Percentiles rank a stretch among this genome's conserved stretches.
phyloP scores from a whole-genome alignment of 805 yeast species.

The Tanozyma kutaoensis region DNA sequence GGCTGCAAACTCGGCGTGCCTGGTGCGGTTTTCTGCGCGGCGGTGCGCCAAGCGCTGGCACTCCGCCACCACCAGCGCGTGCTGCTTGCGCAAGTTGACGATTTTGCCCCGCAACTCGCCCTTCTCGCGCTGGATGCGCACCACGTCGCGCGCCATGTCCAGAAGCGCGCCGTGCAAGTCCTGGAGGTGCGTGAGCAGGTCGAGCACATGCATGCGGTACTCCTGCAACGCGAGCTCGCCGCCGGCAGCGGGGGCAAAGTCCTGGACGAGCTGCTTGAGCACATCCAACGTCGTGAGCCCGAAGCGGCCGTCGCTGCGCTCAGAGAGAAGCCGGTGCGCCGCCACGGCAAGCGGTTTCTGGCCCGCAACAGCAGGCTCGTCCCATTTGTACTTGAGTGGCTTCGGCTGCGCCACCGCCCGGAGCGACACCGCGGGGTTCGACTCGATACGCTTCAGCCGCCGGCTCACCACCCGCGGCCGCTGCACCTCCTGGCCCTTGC shows the following conservation, averaged over 20 bases:
- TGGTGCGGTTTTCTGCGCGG: too few species aligned
- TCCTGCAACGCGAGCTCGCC: slow-evolving; percentile 14
- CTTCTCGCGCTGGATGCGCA: slow-evolving; percentile 16
- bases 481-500: slow-evolving; percentile 3
- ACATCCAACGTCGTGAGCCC: slow-evolving; percentile 24
- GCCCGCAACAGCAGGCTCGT: too few species aligned
- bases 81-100: slow-evolving; percentile 15
- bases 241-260: slow-evolving; percentile 12
- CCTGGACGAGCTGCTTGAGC: slow-evolving; percentile 15
- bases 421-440: slow-evolving; percentile 4
- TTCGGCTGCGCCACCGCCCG: too few species aligned
- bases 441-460: slow-evolving; percentile 5
- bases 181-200: slow-evolving; percentile 14
- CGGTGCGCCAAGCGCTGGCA: too few species aligned
- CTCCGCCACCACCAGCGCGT: slow-evolving; percentile 18
- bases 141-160: slow-evolving; percentile 16
- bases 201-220: slow-evolving; percentile 15
- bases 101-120: slow-evolving; percentile 16
- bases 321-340: slow-evolving; percentile 13
- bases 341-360: slow-evolving; percentile 18
- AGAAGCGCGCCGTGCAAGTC: slow-evolving; percentile 22
- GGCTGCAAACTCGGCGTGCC: too few species aligned
- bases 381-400: too few species aligned
- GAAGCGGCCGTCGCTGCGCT: slow-evolving; percentile 11
- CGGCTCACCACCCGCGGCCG: slow-evolving; percentile 4